Evolutionary conservation across 1,284 basidiomycete species (phyloP), one percentile per base, ranked within the genome.

Genomic region (Cryptococcus maquisensis): DNA sequence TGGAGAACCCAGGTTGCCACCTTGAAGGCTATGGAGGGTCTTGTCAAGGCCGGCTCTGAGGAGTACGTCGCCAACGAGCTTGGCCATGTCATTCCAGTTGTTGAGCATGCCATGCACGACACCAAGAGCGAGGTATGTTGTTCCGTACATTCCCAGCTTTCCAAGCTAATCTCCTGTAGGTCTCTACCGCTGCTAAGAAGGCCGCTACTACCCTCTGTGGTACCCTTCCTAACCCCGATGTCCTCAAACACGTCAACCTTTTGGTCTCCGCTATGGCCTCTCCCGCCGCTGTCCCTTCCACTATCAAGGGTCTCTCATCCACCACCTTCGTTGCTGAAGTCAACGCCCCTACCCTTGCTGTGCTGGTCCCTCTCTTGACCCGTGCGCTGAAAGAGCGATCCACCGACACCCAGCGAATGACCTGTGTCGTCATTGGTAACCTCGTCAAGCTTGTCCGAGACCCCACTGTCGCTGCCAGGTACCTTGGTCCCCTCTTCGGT

Each of bases 251-350:
- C 77, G 89, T 96, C 56, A 85, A 88, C 43, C 82, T 85, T 46
- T 85, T 98, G 58, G 94, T 98, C 59, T 90, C 90, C 75, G 91
- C 91, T 76, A 98, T 98, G 95, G 84, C 87, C 48, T 86, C 92
- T 65, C 90, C 95, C 4, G 75, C 79, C 49, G 78, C 80, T 42
- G 94, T 98, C 18, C 85, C 93, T 9, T 86, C 86, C 40, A 96
- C 93, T 68, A 94, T 98, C 83, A 98, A 98, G 80, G 85, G 91
- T 47, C 82, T 98, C 9, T 94, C 92, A 7, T 73, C 72, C 54
- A 94, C 91, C 39, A 98, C 95, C 15, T 98, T 97, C 67, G 96
- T 98, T 56, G 90, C 93, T 52, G 95, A 98, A 78, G 93, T 98
- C 65, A 97, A 89, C 35, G 88, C 91, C 1, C 95, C 95, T 15